Evolutionary conservation across 2,329 filamentous ascomycete species (phyloP).

Genomic region (Orbilia brochopaga): DNA sequence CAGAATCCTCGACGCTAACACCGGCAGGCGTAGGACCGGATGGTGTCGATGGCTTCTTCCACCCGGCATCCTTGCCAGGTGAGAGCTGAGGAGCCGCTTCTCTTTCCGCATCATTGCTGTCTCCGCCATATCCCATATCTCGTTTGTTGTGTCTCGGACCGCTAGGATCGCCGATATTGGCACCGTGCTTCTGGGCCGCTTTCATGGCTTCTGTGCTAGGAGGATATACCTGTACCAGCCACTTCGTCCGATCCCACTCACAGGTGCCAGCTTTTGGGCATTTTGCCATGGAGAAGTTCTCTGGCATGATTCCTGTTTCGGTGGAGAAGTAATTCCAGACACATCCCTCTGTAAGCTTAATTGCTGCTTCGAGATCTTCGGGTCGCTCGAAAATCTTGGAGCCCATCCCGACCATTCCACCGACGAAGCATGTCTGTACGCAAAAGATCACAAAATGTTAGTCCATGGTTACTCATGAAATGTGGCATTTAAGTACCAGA

Average conservation of each 20-base stretch:
- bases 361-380: slow-evolving; percentile 68
- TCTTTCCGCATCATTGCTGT: slow-evolving; percentile 2
- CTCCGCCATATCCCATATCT: slow-evolving; percentile 23
- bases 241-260: slow-evolving; percentile 61
- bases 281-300: slow-evolving; percentile 62
- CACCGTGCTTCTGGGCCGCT: slow-evolving; percentile 18
- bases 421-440: slow-evolving; percentile 69
- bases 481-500: slow-evolving; percentile 15
- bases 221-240: slow-evolving; percentile 19
- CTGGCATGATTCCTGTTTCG: slow-evolving; percentile 70
- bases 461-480: not conserved
- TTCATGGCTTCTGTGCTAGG: slow-evolving; percentile 25
- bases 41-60: not conserved
- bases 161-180: slow-evolving; percentile 11
- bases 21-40: not conserved
- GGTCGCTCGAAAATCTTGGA: slow-evolving; percentile 68
- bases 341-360: slow-evolving; percentile 71
- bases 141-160: slow-evolving; percentile 10
- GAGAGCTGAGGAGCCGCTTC: slow-evolving; percentile 14
- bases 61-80: not conserved
- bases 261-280: slow-evolving; percentile 63
- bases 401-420: slow-evolving; percentile 72
- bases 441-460: slow-evolving; percentile 1
- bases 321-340: slow-evolving; percentile 72
- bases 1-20: not conserved